Evolutionary conservation across 1,139 yeast species (phyloP).

Genomic region (Meyerozyma smithsonii): DNA sequence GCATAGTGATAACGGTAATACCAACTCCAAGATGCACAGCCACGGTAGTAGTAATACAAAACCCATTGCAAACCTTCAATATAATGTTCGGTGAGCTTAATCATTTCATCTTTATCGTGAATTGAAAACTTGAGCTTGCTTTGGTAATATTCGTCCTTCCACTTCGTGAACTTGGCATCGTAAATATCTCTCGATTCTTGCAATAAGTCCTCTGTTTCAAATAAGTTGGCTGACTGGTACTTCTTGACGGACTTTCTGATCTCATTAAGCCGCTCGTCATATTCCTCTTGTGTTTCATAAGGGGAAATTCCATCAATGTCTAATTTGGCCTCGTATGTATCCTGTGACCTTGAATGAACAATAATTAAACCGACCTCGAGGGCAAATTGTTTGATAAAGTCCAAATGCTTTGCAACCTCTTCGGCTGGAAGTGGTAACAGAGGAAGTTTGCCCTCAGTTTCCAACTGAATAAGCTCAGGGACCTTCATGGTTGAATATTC

Average conservation of each 20-base stretch:
- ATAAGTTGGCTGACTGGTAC: conserved; percentile 68
- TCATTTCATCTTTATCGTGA: conserved; percentile 51
- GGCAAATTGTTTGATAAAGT: conserved; percentile 58
- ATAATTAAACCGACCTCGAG: conserved; percentile 63
- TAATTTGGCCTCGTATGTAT: conserved; percentile 52
- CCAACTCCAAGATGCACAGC: conserved; percentile 96
- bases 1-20: conserved; percentile 84
- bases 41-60: conserved; percentile 79
- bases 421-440: conserved; percentile 44
- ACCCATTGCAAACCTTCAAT: conserved; percentile 97
- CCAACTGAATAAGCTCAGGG: conserved; percentile 27
- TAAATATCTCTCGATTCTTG: conserved; percentile 61
- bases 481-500: conserved; percentile 30
- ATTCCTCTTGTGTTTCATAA: conserved; percentile 60
- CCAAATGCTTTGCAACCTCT: conserved; percentile 45
- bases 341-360: conserved; percentile 53
- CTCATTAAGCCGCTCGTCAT: conserved; percentile 42
- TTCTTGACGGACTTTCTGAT: conserved; percentile 48
- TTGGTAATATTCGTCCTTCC: conserved; percentile 83
- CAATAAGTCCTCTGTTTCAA: conserved; percentile 58
- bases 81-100: conserved; percentile 70
- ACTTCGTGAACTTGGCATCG: conserved; percentile 64
- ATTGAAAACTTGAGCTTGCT: conserved; percentile 69
- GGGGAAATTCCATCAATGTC: conserved; percentile 75
- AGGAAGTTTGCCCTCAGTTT: conserved; percentile 44